Percentiles rank a stretch among this genome's conserved stretches.
Conservation (phyloP, 2,329 filamentous ascomycete species). For the Neocatenulostroma microsporum region DNA sequence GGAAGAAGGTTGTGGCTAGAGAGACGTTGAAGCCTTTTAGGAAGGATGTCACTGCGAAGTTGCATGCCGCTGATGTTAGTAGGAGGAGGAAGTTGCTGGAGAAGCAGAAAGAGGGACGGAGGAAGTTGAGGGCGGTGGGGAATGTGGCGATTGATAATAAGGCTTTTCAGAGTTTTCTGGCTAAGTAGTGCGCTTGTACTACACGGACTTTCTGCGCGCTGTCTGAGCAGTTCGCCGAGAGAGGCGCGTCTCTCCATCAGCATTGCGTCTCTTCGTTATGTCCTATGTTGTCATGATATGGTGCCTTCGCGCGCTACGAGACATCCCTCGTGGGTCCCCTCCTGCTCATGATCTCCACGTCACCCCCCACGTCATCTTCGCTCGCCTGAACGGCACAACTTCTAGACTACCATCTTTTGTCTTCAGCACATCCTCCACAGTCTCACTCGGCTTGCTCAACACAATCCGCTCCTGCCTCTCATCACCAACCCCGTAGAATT, state of each 20-base stretch:
- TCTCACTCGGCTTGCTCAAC: slow-evolving; percentile 49
- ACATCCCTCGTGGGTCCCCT: too few relatives aligned
- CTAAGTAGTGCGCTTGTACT: too few relatives aligned
- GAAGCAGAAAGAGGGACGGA: slow-evolving; percentile 93
- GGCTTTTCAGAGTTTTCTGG: slow-evolving; percentile 87
- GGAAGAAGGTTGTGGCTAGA: slow-evolving; percentile 73
- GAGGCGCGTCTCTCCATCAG: too few relatives aligned
- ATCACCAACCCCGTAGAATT: slow-evolving; percentile 49
- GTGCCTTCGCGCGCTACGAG: too few relatives aligned
- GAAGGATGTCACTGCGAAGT: slow-evolving; percentile 87
- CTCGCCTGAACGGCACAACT: slow-evolving; percentile 59
- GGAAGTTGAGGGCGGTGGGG: slow-evolving; percentile 71
- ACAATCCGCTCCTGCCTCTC: slow-evolving; percentile 46
- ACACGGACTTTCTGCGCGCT: too few relatives aligned
- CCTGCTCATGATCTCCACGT: too few relatives aligned
- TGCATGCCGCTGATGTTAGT: slow-evolving; percentile 83
- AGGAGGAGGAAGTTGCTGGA: slow-evolving; percentile 80
- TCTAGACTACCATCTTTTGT: slow-evolving; percentile 47
- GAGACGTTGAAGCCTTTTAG: slow-evolving; percentile 95
- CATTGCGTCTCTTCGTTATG: too few relatives aligned
- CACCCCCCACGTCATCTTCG: slow-evolving; percentile 53
- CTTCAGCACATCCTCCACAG: slow-evolving; percentile 48
- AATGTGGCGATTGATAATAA: slow-evolving; percentile 96
- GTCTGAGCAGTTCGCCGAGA: too few relatives aligned
- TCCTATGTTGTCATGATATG: too few relatives aligned